Base-by-base conservation (phyloP, 768 basidiomycete genomes). In the Cubamyces sp. region DNA sequence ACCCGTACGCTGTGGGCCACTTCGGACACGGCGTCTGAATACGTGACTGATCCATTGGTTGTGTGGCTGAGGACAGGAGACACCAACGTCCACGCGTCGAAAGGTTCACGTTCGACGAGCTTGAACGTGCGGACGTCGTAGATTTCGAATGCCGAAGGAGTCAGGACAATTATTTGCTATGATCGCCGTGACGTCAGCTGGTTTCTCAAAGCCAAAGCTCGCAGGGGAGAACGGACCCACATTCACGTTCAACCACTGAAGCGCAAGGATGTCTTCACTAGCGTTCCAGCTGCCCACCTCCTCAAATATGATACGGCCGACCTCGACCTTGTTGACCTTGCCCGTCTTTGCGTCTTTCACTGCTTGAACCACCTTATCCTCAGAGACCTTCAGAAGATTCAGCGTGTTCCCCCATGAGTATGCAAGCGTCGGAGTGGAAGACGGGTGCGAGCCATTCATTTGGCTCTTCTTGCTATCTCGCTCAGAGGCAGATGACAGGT, bases 221-320 rank as follows among this genome's bases (percentile, higher is more conserved):
- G 57, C 49, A 16, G 62, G 41, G 54, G 65, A 21, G 66, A 76
- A 76, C 68, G 72, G 71, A 87, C 95, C 77, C 78, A 98, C 96
- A 76, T 88, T 85, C 61, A 79, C 78, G 74, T 93, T 96, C 69
- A 95, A 79, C 97, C 96, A 98, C 65, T 94, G 89, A 34, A 97
- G 62, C 8, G 87, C 86, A 39, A 91, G 75, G 19, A 95, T 82
- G 57, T 84, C 80, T 26, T 83, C 84, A 30, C 84, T 80, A 3
- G 84, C 81, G 12, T 74, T 77, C 86, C 86, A 94, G 59, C 75
- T 80, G 18, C 82, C 83, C 21, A 77, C 77, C 56, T 86, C 81
- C 64, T 86, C 82, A 69, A 91, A 86, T 0, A 85, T 77, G 30
- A 94, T 80, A 23, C 81, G 79, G 12, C 90, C 91, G 23, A 86